Evolutionary conservation across 345 rosid genomes (phyloP), one percentile per base, ranked within the genome.

Genomic region (Jatropha curcas): DNA sequence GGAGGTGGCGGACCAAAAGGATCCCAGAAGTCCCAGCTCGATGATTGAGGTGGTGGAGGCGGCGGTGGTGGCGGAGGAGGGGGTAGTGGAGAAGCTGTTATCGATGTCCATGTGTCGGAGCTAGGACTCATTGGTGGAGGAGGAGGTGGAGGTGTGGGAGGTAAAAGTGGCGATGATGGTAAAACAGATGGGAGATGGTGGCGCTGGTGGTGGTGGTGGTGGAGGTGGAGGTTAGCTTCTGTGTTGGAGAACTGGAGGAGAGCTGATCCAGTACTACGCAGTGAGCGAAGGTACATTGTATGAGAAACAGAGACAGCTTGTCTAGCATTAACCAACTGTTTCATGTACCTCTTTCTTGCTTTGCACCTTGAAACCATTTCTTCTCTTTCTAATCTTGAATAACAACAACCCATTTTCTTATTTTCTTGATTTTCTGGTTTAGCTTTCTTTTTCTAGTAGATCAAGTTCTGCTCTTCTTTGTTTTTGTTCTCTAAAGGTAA

Each of bases 11-110:
- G 94, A 24, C 76, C 78, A 70, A 92, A 94, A 3, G 98, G 98
- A 77, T 92, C 93, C 98, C 97, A 94, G 73, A 90, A 90, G 74
- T 94, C 98, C 98, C 98, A 94, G 64, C 88, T 82, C 5, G 93
- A 88, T 0, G 92, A 81, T 27, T 79, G 73, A 2, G 84, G 86
- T 0, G 96, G 96, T 0, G 98, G 97, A 0, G 97, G 97, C 1
- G 98, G 97, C 70, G 77, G 95, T 72, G 71, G 85, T 75, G 53
- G 91, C 43, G 74, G 83, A 51, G 73, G 88, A 71, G 50, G 98
- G 19, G 85, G 77, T 0, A 70, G 51, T 10, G 27, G 34, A 13
- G 76, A 60, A 13, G 77, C 57, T 28, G 81, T 71, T 4, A 68
- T 60, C n/a, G 80, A 80, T 1, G 94, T 89, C 97, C 98, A 94